phyloP scores from a whole-genome alignment of 1,284 basidiomycete genomes.

The Peniophora sp. region DNA sequence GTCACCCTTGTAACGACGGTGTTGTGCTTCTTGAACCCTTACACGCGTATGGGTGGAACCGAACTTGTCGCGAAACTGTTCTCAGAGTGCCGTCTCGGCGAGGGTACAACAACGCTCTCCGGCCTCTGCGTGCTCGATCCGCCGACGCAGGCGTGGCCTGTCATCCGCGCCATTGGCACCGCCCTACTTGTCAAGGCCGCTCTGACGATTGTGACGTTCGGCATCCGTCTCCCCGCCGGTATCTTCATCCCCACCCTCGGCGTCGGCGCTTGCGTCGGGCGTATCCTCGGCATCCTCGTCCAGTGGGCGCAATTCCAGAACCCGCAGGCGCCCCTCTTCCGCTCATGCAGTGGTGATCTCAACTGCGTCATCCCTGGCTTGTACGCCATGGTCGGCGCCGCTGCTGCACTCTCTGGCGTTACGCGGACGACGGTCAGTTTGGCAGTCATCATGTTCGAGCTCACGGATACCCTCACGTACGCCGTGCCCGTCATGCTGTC shows the following conservation, averaged over 20 bases:
- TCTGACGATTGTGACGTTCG: slow-evolving; percentile 89
- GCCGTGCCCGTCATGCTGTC: slow-evolving; percentile 92
- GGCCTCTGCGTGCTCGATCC: slow-evolving; percentile 70
- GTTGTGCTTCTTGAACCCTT: slow-evolving; percentile 85
- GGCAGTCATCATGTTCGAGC: slow-evolving; percentile 95
- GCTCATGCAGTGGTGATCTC: slow-evolving; percentile 53
- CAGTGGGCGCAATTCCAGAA: slow-evolving; percentile 71
- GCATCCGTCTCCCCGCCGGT: slow-evolving; percentile 89
- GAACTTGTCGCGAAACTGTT: slow-evolving; percentile 93
- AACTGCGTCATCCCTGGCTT: slow-evolving; percentile 78
- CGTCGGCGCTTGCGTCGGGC: slow-evolving; percentile 93
- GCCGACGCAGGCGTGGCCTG: slow-evolving; percentile 56
- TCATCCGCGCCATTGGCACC: slow-evolving; percentile 60
- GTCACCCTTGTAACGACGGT: slow-evolving; percentile 72
- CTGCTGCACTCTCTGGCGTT: slow-evolving; percentile 82
- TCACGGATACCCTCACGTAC: slow-evolving; percentile 92
- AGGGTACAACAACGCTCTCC: slow-evolving; percentile 41
- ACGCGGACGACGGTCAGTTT: slow-evolving; percentile 88
- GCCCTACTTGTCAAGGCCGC: slow-evolving; percentile 79
- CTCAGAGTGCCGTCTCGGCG: slow-evolving; percentile 66
- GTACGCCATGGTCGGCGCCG: slow-evolving; percentile 91
- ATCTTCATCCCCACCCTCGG: slow-evolving; percentile 97
- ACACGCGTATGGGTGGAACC: slow-evolving; percentile 89
- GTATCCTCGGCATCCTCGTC: slow-evolving; percentile 80
- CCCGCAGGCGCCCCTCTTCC: slow-evolving; percentile 59